Evolutionary conservation across 2,329 filamentous ascomycete species (phyloP), one percentile per base, ranked within the genome.

Genomic region (Cylindrodendrum hubeiense): DNA sequence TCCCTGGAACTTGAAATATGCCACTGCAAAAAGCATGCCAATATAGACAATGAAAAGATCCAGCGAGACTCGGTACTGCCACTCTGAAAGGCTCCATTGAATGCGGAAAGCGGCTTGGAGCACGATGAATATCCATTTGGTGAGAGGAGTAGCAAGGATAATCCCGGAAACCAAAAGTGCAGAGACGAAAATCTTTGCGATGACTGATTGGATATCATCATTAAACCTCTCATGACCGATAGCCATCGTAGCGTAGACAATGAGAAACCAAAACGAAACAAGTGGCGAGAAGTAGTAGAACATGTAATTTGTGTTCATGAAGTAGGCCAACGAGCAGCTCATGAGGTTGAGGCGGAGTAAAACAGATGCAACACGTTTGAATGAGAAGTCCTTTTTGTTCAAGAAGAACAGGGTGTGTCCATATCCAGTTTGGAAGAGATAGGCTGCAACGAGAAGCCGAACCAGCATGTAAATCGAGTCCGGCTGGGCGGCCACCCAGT

Each of bases 381-480:
- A 71, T 0, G 88, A 89, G 69, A 85, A 90, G 72, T 91, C 87
- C 30, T 80, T 79, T 55, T 82, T 88, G 51, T 79, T 79, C 30
- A 90, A 76, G 63, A 91, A 87, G 74, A 87, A 90, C 4, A 83
- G 77, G 0, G 89, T 84, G 71, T 91, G 89, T 1, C 88, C 88
- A 67, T 86, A 91, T 10, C 85, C 86, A 15, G 85, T 88, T 63
- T 91, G 80, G 75, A 91, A 91, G 34, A 91, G 81, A 73, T 90
- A 91, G 1, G 83, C 82, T 0, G 87, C 84, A n/a, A 89, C 80
- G n/a, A 86, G 76, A 2, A 90, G 75, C 34, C 86, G 84, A 13
- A 87, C 77, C 47, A 86, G 75, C 68, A 87, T 81, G 75, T 89
- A 88, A 44, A 89, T 82, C 75, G 83, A 83, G 5, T 86, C 74